Evolutionary conservation across 2,329 filamentous ascomycete species (phyloP).

Genomic region (Pezicula neosporulosa): DNA sequence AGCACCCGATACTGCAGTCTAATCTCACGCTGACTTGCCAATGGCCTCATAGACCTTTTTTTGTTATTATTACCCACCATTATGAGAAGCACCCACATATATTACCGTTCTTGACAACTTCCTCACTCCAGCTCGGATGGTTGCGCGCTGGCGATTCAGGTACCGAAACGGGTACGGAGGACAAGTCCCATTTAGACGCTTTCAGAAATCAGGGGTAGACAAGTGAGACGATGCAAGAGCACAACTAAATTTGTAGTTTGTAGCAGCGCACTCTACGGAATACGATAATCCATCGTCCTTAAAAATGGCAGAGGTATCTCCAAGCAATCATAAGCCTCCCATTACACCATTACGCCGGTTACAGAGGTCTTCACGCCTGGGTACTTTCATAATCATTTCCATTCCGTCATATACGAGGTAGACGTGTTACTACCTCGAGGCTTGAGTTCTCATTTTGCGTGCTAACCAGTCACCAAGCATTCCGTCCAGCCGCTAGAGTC

Average conservation of each 20-base stretch:
- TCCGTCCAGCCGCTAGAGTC: conserved; percentile 69
- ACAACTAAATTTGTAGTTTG: background rate
- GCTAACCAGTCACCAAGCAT: conserved; percentile 82
- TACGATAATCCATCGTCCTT: conserved; percentile 7
- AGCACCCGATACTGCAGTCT: background rate
- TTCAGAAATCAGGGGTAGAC: too few relatives aligned
- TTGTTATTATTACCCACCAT: too few relatives aligned
- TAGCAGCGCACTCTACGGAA: conserved; percentile 4
- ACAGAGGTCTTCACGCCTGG: background rate
- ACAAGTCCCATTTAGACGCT: too few relatives aligned
- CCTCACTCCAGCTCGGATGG: too few relatives aligned
- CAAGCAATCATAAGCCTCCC: background rate
- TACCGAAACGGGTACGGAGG: too few relatives aligned
- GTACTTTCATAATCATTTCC: conserved; percentile 23
- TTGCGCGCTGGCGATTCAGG: too few relatives aligned
- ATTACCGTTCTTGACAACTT: too few relatives aligned
- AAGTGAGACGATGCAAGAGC: too few relatives aligned
- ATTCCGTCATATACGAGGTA: conserved; percentile 25
- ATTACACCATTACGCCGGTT: conserved; percentile 11
- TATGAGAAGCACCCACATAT: too few relatives aligned
- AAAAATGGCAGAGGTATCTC: too few relatives aligned
- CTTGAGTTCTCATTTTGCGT: conserved; percentile 55
- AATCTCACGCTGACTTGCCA: too few relatives aligned
- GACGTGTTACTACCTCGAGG: conserved; percentile 16
- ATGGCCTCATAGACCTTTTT: too few relatives aligned